Conservation (phyloP, 2,329 filamentous ascomycete genomes). For the Dactylellina leptospora region DNA sequence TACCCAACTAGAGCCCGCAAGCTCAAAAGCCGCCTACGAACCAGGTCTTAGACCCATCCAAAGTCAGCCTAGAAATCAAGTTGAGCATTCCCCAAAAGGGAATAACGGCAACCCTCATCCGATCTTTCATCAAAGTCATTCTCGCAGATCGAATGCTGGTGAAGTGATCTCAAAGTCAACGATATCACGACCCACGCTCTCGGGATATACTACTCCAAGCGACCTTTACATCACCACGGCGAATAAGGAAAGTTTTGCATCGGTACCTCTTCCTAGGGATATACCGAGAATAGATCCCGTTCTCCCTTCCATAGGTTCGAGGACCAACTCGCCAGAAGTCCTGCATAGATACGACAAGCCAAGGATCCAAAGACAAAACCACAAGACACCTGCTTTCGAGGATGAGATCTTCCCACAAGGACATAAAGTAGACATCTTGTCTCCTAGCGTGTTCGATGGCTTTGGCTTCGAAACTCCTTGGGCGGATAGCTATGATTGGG, state of each 20-base stretch:
- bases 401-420: not conserved
- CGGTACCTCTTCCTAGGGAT: not conserved
- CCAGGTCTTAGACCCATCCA: not conserved
- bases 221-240: not conserved
- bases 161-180: not conserved
- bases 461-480: conserved; percentile 22
- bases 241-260: not conserved
- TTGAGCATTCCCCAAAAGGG: not conserved
- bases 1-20: conserved; percentile 18
- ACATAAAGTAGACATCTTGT: conserved; percentile 4
- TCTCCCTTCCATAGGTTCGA: not conserved
- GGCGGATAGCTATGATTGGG: not conserved
- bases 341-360: not conserved
- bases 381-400: not conserved
- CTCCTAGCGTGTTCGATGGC: conserved; percentile 18
- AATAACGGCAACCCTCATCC: not conserved
- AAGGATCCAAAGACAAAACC: not conserved
- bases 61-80: not conserved
- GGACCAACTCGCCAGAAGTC: not conserved
- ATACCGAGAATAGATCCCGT: not conserved
- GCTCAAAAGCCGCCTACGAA: not conserved
- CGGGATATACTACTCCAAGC: not conserved
- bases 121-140: too few species aligned
- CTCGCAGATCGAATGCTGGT: not conserved
- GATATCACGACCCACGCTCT: not conserved